A percentile compares a stretch with the other conserved stretches of the same genome.
phyloP scores from a whole-genome alignment of 116 monocot species.

The Phalaenopsis hybrid region DNA sequence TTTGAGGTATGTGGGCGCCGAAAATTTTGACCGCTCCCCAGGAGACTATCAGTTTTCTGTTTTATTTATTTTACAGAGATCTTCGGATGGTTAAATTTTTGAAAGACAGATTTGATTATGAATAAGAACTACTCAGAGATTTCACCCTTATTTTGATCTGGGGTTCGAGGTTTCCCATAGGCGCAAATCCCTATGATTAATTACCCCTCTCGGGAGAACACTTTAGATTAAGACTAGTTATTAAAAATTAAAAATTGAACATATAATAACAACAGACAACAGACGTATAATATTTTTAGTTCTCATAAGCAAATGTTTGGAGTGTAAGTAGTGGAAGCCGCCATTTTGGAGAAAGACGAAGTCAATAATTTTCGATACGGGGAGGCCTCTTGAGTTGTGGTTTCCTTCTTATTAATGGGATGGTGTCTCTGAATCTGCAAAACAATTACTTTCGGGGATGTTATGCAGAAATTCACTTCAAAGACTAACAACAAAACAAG shows the following conservation, averaged over 20 bases:
- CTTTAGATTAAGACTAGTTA: no score
- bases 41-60: not conserved
- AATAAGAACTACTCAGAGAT: no score
- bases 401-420: slow-evolving; percentile 77
- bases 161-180: no score
- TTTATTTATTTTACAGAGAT: no score
- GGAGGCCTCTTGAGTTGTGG: slow-evolving; percentile 46
- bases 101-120: no score
- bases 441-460: slow-evolving; percentile 65
- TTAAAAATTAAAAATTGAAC: slow-evolving; percentile 10
- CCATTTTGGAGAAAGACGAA: slow-evolving; percentile 97
- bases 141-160: no score
- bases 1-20: slow-evolving; percentile 34
- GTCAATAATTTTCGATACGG: slow-evolving; percentile 73
- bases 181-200: no score
- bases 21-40: slow-evolving; percentile 29
- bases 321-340: slow-evolving; percentile 37
- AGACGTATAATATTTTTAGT: no score
- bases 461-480: slow-evolving; percentile 52
- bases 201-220: no score
- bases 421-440: slow-evolving; percentile 53
- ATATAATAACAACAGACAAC: slow-evolving; percentile 20
- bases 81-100: no score
- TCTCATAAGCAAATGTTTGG: slow-evolving; percentile 19
- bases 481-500: slow-evolving; percentile 54